Evolutionary conservation across 495 filamentous ascomycete genomes (phyloP).

Genomic region (Pseudotulostoma volvatum): DNA sequence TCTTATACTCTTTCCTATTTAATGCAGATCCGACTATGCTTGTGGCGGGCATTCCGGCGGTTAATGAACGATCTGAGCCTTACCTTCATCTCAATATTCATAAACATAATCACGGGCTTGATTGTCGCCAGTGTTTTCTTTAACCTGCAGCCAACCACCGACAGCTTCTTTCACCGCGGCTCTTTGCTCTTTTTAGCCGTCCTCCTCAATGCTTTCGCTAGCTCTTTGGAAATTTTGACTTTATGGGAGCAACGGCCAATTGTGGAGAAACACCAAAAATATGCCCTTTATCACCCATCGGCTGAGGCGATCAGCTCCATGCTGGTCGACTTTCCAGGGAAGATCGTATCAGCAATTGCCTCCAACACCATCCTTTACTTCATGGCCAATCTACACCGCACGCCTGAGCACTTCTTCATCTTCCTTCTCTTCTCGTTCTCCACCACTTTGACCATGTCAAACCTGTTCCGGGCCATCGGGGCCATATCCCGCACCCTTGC

Average conservation of each 20-base stretch:
- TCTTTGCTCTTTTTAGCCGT: conserved; percentile 88
- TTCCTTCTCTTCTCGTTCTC: conserved; percentile 41
- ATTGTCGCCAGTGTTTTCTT: conserved; percentile 84
- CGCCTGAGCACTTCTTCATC: conserved; percentile 38
- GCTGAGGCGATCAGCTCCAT: conserved; percentile 46
- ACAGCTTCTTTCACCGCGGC: conserved; percentile 67
- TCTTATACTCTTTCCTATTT: conserved; percentile 31
- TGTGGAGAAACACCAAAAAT: conserved; percentile 50
- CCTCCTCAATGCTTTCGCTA: conserved; percentile 76
- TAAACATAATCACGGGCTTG: conserved; percentile 65
- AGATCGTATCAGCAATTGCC: conserved; percentile 31
- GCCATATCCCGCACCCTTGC: conserved; percentile 34
- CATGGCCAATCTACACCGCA: conserved; percentile 37
- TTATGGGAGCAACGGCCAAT: conserved; percentile 49
- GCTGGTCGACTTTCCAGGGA: conserved; percentile 44
- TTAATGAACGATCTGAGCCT: conserved; percentile 62
- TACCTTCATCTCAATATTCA: conserved; percentile 57
- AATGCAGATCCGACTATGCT: conserved; percentile 35
- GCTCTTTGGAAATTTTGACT: conserved; percentile 56
- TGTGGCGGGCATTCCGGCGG: conserved; percentile 36
- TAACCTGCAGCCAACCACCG: conserved; percentile 46
- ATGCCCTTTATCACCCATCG: conserved; percentile 51
- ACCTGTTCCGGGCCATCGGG: conserved; percentile 37
- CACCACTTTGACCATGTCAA: conserved; percentile 43
- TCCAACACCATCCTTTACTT: conserved; percentile 49